Percentiles rank a stretch among this genome's conserved stretches.
Conservation (phyloP, 495 filamentous ascomycete species). For the Penicillium bialowiezense region DNA sequence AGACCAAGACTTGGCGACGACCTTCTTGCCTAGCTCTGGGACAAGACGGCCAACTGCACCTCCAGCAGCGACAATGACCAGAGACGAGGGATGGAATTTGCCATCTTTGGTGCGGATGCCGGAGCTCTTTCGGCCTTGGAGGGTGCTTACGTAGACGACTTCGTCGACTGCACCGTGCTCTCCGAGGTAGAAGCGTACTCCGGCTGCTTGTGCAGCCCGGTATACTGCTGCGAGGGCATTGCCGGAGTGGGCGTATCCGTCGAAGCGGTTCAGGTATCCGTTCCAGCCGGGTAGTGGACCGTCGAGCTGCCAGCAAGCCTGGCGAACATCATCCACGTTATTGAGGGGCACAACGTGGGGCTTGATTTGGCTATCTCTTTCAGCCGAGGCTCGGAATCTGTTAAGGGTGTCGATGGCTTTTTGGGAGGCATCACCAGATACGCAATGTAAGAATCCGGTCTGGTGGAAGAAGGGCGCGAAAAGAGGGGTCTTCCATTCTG, state of each 20-base stretch:
- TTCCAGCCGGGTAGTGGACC: conserved; percentile 50
- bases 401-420: conserved; percentile 46
- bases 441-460: conserved; percentile 52
- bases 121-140: conserved; percentile 21
- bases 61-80: conserved; percentile 45
- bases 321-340: conserved; percentile 32
- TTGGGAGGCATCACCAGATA: conserved; percentile 42
- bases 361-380: conserved; percentile 30
- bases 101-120: conserved; percentile 38
- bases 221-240: conserved; percentile 36
- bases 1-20: conserved; percentile 50
- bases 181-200: conserved; percentile 39
- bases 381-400: conserved; percentile 42
- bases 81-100: conserved; percentile 30
- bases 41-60: conserved; percentile 42
- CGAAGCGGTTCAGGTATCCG: conserved; percentile 54
- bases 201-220: conserved; percentile 23
- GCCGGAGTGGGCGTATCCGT: conserved; percentile 51
- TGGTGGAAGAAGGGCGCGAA: conserved; percentile 54
- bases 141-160: conserved; percentile 22
- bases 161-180: conserved; percentile 24
- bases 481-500: conserved; percentile 48
- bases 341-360: conserved; percentile 35
- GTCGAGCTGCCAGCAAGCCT: conserved; percentile 40
- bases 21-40: conserved; percentile 37